Evolutionary conservation across 2,329 filamentous ascomycete genomes (phyloP).

Genomic region (Aspergillus sp.): DNA sequence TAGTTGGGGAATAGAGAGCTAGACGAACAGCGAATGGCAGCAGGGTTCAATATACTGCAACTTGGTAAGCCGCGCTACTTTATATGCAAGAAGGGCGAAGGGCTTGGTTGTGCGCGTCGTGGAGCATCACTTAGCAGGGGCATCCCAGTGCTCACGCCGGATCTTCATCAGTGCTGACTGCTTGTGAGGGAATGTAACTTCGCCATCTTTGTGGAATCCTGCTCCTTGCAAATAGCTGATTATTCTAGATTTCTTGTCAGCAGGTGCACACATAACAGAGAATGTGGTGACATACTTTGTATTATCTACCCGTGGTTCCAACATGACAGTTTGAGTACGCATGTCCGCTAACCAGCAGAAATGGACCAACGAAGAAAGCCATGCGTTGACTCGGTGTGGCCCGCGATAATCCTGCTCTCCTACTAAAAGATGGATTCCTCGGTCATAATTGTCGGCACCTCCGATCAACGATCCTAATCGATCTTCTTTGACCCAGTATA

Average conservation of each 20-base stretch:
- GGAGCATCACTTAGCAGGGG: conserved; percentile 56
- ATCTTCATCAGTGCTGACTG: conserved; percentile 84
- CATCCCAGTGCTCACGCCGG: conserved; percentile 75
- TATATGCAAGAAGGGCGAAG: not conserved
- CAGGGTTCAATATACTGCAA: not conserved
- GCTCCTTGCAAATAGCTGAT: conserved; percentile 68
- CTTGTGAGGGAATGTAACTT: conserved; percentile 88
- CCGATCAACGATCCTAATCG: conserved; percentile 67
- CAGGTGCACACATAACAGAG: not conserved
- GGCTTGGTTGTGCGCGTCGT: not conserved
- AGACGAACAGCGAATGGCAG: not conserved
- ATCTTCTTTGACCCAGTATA: conserved; percentile 98
- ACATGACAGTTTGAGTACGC: conserved; percentile 76
- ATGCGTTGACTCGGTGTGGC: conserved; percentile 70
- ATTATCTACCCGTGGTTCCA: conserved; percentile 93
- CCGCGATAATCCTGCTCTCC: conserved; percentile 92
- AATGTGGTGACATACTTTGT: conserved; percentile 62
- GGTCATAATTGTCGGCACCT: conserved; percentile 74
- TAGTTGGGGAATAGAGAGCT: not conserved
- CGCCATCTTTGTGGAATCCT: conserved; percentile 84
- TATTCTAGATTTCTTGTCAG: conserved; percentile 51
- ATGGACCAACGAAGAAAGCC: conserved; percentile 86
- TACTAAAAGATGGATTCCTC: conserved; percentile 83
- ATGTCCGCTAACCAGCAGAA: conserved; percentile 76
- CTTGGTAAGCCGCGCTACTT: not conserved